Conservation (phyloP, 345 rosid species). For the Salix viminalis region DNA sequence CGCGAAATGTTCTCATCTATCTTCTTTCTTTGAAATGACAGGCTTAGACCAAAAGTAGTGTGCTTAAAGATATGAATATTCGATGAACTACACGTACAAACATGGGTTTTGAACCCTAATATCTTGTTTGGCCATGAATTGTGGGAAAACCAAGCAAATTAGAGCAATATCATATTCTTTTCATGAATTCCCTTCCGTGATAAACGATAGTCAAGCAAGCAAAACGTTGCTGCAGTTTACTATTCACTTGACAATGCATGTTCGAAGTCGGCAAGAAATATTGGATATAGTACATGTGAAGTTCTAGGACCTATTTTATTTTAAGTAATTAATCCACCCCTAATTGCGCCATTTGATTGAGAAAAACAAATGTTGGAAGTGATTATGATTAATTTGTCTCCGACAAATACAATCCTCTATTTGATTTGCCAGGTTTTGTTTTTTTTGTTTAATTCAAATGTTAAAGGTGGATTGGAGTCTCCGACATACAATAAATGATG, state of each 20-base stretch:
- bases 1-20: background rate
- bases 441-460: background rate
- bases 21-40: background rate
- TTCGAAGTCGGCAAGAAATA: background rate
- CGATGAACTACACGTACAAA: background rate
- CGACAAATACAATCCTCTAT: conserved; percentile 6
- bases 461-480: background rate
- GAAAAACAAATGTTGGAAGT: background rate
- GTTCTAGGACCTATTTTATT: background rate
- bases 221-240: background rate
- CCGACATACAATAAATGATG: too few relatives aligned
- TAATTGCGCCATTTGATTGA: background rate
- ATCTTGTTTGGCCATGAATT: background rate
- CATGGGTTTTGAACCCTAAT: background rate
- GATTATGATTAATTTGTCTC: conserved; percentile 3
- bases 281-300: background rate
- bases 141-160: background rate
- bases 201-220: background rate
- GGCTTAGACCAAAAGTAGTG: background rate
- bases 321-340: background rate
- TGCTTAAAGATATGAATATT: background rate
- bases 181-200: background rate
- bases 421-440: background rate
- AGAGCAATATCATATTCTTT: background rate
- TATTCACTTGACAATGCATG: background rate